These are phyloP conservation scores for Mangifera indica DNA, from an alignment of 345 rosid genomes.

Conservation along the genomic window DNA sequence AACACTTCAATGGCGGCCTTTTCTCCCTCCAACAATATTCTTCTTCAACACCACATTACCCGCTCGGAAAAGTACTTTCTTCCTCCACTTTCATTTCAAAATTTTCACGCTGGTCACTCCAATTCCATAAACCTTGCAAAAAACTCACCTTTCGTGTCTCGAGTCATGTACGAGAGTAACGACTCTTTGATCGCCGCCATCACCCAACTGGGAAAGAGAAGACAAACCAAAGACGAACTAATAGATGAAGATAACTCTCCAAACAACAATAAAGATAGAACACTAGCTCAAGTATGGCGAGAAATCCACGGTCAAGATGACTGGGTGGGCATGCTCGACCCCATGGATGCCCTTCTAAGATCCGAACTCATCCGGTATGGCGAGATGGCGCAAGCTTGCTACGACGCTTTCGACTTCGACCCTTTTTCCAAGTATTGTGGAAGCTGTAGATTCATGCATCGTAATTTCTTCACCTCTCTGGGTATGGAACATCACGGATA, in stretches of 20 bases:
- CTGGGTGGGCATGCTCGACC: constrained; percentile 74
- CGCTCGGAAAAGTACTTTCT: constrained; percentile 11
- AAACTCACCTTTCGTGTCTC: constrained; percentile 11
- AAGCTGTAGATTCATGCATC: constrained; percentile 60
- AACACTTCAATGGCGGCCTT: constrained; percentile 39
- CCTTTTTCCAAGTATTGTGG: constrained; percentile 76
- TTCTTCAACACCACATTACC: constrained; percentile 7
- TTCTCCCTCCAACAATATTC: constrained; percentile 31
- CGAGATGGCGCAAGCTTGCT: constrained; percentile 84
- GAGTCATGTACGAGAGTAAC: constrained; percentile 31
- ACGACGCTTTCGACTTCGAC: constrained; percentile 81
- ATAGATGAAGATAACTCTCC: neutral
- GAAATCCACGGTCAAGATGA: constrained; percentile 78
- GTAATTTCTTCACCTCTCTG: constrained; percentile 48
- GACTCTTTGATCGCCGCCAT: constrained; percentile 39
- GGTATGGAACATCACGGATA: constrained; percentile 53
- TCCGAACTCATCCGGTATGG: constrained; percentile 86
- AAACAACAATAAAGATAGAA: constrained; percentile 14
- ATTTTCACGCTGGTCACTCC: neutral
- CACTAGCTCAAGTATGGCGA: constrained; percentile 55
- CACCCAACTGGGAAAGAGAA: constrained; percentile 32
- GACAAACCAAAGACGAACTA: constrained; percentile 8
- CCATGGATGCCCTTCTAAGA: constrained; percentile 68
- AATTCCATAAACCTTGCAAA: constrained; percentile 7
- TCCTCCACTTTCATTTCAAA: constrained; percentile 11